phyloP scores from a whole-genome alignment of 1,139 yeast species.

The Meyerozyma smithsonii region DNA sequence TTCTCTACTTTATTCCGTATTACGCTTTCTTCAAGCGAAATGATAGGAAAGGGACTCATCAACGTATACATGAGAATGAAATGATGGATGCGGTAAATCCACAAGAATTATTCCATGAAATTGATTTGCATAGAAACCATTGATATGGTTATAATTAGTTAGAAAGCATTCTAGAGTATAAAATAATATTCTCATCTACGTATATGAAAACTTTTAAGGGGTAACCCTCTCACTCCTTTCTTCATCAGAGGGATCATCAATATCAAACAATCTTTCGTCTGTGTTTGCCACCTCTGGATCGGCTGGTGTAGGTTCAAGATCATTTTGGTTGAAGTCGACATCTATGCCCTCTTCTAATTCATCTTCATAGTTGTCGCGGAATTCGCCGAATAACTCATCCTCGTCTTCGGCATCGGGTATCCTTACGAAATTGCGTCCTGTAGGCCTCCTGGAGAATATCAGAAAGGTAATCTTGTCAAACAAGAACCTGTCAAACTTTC shows the following conservation, averaged over 20 bases:
- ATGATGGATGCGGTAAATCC: slow-evolving; percentile 69
- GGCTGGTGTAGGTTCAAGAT: neutral
- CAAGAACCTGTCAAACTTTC: slow-evolving; percentile 30
- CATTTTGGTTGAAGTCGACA: slow-evolving; percentile 6
- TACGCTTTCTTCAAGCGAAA: slow-evolving; percentile 43
- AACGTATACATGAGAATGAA: slow-evolving; percentile 60
- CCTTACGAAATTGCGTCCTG: slow-evolving; percentile 39
- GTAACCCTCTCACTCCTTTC: slow-evolving; percentile 10
- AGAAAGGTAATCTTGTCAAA: slow-evolving; percentile 32
- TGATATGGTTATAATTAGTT: slow-evolving; percentile 1
- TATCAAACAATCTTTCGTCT: slow-evolving; percentile 34
- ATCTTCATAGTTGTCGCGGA: slow-evolving; percentile 44
- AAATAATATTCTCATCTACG: neutral
- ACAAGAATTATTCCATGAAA: slow-evolving; percentile 54
- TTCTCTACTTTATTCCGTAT: slow-evolving; percentile 54
- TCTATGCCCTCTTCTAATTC: slow-evolving; percentile 34
- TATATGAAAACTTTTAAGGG: neutral
- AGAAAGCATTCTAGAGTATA: neutral
- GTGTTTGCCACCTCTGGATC: slow-evolving; percentile 12
- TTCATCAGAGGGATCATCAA: slow-evolving; percentile 35
- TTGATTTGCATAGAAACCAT: slow-evolving; percentile 40
- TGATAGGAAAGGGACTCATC: slow-evolving; percentile 28
- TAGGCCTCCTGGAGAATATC: slow-evolving; percentile 37
- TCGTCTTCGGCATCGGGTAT: slow-evolving; percentile 46
- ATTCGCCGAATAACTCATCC: slow-evolving; percentile 47